These are phyloP conservation scores for Pyrus pyrifolia DNA, from an alignment of 306 rosid genomes.

Conservation along the genomic window DNA sequence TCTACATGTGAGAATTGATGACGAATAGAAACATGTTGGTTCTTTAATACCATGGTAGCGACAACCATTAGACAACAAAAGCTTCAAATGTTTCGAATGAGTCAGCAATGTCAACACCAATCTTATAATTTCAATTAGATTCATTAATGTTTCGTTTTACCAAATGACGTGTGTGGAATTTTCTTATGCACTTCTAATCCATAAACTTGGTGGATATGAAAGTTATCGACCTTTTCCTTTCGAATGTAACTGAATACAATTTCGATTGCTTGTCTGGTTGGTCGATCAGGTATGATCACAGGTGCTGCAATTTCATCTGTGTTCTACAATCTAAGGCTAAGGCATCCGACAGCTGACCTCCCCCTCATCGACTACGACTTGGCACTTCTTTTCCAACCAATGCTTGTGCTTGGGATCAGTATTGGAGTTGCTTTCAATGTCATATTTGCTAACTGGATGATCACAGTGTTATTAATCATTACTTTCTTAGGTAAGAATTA, in stretches of 20 bases:
- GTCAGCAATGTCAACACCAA: too few relatives aligned
- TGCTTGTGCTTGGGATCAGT: conserved; percentile 83
- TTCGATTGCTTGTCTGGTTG: conserved; percentile 2
- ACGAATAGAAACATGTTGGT: too few relatives aligned
- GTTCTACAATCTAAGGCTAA: conserved; percentile 56
- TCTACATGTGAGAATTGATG: too few relatives aligned
- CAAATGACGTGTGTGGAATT: neutral
- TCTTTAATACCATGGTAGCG: too few relatives aligned
- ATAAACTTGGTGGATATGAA: neutral
- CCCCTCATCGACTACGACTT: conserved; percentile 78
- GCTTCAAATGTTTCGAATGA: too few relatives aligned
- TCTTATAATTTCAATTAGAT: too few relatives aligned
- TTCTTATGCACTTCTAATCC: neutral
- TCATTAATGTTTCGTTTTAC: neutral
- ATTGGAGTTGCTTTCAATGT: conserved; percentile 75
- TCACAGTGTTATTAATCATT: conserved; percentile 55
- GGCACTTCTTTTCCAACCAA: conserved; percentile 75
- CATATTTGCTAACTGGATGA: conserved; percentile 76
- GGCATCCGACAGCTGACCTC: conserved; percentile 64
- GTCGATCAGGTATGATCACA: conserved; percentile 72
- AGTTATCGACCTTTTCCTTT: neutral
- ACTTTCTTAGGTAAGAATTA: conserved; percentile 49
- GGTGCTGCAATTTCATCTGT: conserved; percentile 46
- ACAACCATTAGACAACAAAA: too few relatives aligned
- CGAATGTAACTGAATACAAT: neutral